Evolutionary conservation across 2,329 filamentous ascomycete species (phyloP).

Genomic region (Stachybotrys chlorohalonatus): DNA sequence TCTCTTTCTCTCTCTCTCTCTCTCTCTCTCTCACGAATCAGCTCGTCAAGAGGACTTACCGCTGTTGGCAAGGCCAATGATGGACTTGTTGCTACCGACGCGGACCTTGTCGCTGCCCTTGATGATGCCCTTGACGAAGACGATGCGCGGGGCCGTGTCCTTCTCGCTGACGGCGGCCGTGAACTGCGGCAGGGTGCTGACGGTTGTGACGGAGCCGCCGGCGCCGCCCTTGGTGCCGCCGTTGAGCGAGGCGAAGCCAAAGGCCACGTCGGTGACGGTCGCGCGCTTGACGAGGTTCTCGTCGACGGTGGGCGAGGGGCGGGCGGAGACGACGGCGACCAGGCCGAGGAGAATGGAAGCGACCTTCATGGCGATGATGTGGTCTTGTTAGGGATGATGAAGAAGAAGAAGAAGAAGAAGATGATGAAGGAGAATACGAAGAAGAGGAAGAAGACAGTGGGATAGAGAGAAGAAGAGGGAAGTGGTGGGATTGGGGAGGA

Average conservation of each 20-base stretch:
- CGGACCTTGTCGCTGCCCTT: conserved; percentile 22
- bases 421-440: neutral
- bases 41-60: conserved; percentile 9
- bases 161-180: conserved; percentile 27
- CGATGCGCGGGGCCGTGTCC: conserved; percentile 27
- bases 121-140: conserved; percentile 28
- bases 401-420: neutral
- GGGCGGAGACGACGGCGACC: conserved; percentile 10
- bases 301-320: conserved; percentile 11
- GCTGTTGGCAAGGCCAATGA: conserved; percentile 24
- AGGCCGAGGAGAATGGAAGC: conserved; percentile 8
- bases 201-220: conserved; percentile 36
- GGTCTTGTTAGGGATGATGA: neutral
- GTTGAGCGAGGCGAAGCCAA: conserved; percentile 16
- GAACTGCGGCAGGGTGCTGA: conserved; percentile 32
- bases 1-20: no score
- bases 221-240: conserved; percentile 34
- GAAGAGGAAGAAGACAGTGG: neutral
- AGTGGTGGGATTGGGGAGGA: no score
- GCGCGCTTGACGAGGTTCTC: conserved; percentile 14
- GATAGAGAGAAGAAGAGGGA: neutral
- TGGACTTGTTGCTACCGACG: conserved; percentile 31
- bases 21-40: no score
- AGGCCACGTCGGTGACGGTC: conserved; percentile 15
- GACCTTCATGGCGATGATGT: conserved; percentile 7